A percentile compares a stretch with the other conserved stretches of the same genome.
These are phyloP conservation scores for Didymella glomerata DNA, from an alignment of 2,329 filamentous ascomycete species.

Conservation along the genomic window DNA sequence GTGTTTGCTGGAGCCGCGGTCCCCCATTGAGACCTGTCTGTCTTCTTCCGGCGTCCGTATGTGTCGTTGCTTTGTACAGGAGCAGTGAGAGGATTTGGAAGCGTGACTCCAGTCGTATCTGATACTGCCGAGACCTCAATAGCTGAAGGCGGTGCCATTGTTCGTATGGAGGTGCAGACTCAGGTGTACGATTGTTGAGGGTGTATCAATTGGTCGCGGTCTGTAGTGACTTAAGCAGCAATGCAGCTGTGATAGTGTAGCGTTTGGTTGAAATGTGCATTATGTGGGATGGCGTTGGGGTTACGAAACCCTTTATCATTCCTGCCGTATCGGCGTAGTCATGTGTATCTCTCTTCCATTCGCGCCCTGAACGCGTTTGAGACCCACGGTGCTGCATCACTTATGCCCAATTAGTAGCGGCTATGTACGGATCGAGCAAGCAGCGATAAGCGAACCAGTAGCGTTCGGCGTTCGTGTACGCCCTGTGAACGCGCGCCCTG, in stretches of 20 bases:
- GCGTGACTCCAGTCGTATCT: constrained; percentile 57
- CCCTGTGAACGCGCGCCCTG: constrained; percentile 31
- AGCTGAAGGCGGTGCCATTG: constrained; percentile 48
- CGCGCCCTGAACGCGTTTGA: constrained; percentile 36
- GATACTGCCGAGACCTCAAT: constrained; percentile 56
- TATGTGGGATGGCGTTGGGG: constrained; percentile 1
- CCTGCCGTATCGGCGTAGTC: constrained; percentile 13
- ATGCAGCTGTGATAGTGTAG: background rate
- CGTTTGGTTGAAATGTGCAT: background rate
- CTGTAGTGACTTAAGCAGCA: background rate
- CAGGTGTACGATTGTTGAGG: background rate
- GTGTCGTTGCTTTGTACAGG: constrained; percentile 68
- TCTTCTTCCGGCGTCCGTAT: constrained; percentile 71
- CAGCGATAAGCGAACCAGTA: constrained; percentile 31
- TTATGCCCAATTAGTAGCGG: constrained; percentile 37
- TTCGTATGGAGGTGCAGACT: background rate
- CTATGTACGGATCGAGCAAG: constrained; percentile 46
- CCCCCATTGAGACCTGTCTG: constrained; percentile 75
- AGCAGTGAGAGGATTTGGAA: constrained; percentile 63
- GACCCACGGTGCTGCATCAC: constrained; percentile 31
- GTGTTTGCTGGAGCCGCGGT: constrained; percentile 80
- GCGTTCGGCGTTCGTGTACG: constrained; percentile 14
- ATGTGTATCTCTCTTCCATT: constrained; percentile 11
- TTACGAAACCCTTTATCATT: constrained; percentile 20
- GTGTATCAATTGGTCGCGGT: background rate